These are phyloP conservation scores for Leptosphaerulina australis DNA, from an alignment of 2,329 filamentous ascomycete species.

Conservation along the genomic window DNA sequence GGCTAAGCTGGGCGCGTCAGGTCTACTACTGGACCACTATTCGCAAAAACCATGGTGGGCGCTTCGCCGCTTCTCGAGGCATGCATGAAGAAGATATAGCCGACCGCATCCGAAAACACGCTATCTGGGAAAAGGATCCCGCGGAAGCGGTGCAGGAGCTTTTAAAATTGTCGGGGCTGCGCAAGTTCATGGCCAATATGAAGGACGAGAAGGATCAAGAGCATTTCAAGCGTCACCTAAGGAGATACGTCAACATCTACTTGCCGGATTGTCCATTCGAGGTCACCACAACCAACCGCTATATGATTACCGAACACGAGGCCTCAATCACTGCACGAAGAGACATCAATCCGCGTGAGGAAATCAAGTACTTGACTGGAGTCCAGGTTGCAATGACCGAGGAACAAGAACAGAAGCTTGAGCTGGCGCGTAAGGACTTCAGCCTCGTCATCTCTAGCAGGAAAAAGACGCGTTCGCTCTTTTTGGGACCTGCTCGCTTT, in stretches of 20 bases:
- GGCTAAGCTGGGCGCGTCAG: conserved; percentile 55
- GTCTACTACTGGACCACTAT: conserved; percentile 96
- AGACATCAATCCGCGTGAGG: conserved; percentile 79
- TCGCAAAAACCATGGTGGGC: conserved; percentile 85
- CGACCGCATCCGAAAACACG: conserved; percentile 64
- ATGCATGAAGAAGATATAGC: conserved; percentile 70
- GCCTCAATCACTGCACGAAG: conserved; percentile 83
- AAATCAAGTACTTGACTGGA: conserved; percentile 87
- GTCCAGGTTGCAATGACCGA: conserved; percentile 92
- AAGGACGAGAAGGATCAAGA: conserved; percentile 79
- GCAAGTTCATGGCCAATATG: conserved; percentile 71
- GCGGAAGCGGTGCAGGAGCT: conserved; percentile 73
- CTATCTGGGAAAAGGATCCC: conserved; percentile 76
- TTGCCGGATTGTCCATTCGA: conserved; percentile 93
- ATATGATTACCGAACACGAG: conserved; percentile 89
- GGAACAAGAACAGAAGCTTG: conserved; percentile 83
- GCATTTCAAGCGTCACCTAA: conserved; percentile 83
- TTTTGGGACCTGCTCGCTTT: conserved; percentile 93
- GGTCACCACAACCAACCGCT: conserved; percentile 90
- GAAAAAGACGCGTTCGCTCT: conserved; percentile 87
- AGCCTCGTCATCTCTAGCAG: conserved; percentile 94
- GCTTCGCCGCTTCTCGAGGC: conserved; percentile 83
- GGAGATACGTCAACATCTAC: conserved; percentile 92
- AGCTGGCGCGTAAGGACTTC: conserved; percentile 86
- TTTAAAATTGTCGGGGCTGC: conserved; percentile 73